Conservation (phyloP, 352 stramenopile species). For the Thraustochytrium striatum region DNA sequence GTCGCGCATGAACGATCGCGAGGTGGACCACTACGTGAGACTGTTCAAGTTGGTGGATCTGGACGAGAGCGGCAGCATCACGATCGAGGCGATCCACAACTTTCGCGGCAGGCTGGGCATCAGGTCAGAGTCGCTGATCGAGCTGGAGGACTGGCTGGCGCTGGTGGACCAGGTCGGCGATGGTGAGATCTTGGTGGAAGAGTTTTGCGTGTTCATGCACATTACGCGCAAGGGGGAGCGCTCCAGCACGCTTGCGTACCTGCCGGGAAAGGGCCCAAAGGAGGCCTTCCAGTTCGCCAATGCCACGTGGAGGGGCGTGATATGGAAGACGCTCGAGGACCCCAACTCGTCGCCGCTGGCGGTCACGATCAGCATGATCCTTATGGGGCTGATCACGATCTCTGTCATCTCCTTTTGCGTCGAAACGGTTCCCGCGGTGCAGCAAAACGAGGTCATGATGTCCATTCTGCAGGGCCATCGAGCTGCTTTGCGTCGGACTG, state of each 20-base stretch:
- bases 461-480: too few relatives aligned
- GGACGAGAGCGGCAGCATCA: slow-evolving; percentile 20
- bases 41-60: background rate
- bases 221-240: background rate
- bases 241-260: background rate
- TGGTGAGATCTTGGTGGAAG: slow-evolving; percentile 11
- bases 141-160: slow-evolving; percentile 15
- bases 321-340: slow-evolving; percentile 1
- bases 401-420: slow-evolving; percentile 15
- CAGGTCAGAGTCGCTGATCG: slow-evolving; percentile 9
- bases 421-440: slow-evolving; percentile 45
- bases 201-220: slow-evolving; percentile 31
- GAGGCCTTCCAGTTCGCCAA: background rate
- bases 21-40: background rate
- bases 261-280: background rate
- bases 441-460: too few relatives aligned
- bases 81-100: slow-evolving; percentile 10
- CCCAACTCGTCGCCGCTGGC: background rate
- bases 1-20: background rate
- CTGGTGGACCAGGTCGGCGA: slow-evolving; percentile 1
- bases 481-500: background rate
- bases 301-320: background rate
- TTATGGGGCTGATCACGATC: background rate
- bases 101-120: slow-evolving; percentile 3
- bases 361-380: background rate